A percentile compares a stretch with the other conserved stretches of the same genome.
These are phyloP conservation scores for Synchytrium microbalum DNA, from an alignment of 371 early-diverging fungal genomes.

Conservation along the genomic window DNA sequence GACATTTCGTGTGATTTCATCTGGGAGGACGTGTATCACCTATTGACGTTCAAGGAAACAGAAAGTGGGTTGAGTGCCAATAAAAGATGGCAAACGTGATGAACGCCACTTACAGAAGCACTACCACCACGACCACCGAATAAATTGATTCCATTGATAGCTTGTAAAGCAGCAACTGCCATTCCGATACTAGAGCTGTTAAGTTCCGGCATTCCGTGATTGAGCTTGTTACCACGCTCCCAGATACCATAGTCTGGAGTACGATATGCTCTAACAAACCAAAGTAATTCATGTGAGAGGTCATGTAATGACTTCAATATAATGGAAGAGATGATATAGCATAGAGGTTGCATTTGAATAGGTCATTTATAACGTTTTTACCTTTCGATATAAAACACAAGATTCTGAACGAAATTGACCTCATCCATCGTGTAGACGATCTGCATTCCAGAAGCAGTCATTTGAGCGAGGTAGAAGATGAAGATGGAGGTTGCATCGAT, in stretches of 20 bases:
- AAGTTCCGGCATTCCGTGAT: slow-evolving; percentile 80
- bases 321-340: slow-evolving; percentile 9
- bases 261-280: slow-evolving; percentile 33
- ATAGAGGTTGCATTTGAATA: not conserved
- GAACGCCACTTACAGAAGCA: slow-evolving; percentile 58
- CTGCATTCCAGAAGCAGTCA: slow-evolving; percentile 72
- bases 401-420: slow-evolving; percentile 83
- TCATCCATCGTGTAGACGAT: slow-evolving; percentile 81
- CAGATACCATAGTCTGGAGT: slow-evolving; percentile 88
- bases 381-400: slow-evolving; percentile 85
- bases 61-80: too few species aligned
- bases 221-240: slow-evolving; percentile 87
- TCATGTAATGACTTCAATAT: slow-evolving; percentile 10
- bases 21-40: slow-evolving; percentile 77
- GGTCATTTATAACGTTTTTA: slow-evolving; percentile 27
- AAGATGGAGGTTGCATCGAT: slow-evolving; percentile 83
- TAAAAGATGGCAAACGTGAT: too few species aligned
- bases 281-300: not conserved
- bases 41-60: slow-evolving; percentile 14
- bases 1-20: slow-evolving; percentile 78
- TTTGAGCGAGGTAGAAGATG: slow-evolving; percentile 70
- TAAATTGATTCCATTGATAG: slow-evolving; percentile 79
- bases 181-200: slow-evolving; percentile 86
- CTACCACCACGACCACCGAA: slow-evolving; percentile 79
- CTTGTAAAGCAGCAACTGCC: slow-evolving; percentile 79